Base-by-base conservation (phyloP, 305 asterid species). In the Galium porrigens region DNA sequence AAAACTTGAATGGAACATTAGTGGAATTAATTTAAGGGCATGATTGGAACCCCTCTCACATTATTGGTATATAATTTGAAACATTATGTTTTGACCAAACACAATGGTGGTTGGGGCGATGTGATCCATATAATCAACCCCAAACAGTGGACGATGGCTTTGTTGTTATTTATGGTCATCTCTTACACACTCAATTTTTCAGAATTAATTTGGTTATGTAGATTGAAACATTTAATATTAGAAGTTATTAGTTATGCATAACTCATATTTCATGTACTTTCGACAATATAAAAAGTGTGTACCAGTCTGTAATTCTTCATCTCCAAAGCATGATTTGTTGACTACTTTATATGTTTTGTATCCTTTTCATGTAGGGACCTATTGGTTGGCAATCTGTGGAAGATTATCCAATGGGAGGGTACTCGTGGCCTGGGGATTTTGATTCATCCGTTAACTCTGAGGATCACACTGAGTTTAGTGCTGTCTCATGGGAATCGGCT, bases 401-500 rank as follows among this genome's bases (percentile, higher is more conserved):
- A 63, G 88, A 83, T 65, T 81, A 83, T 20, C 87, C 82, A 63
- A 70, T 79, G 54, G 90, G 81, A 76, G 96, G 83, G 74, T 81
- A 82, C 66, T 83, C 85, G 62, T 77, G 86, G 68, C 72, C 80
- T 58, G 79, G 89, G 73, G 88, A 89, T 78, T 78, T 87, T 77
- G 89, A 84, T 67, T 81, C 83, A 72, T 73, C 79, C 3, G 84
- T 79, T 59, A 80, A 76, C 78, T 82, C 88, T 71, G 80, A 79
- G 74, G 87, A 81, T 66, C 90, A 83, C 79, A 76, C 90, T 68
- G 85, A 82, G 76, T 82, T 87, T 68, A 85, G 87, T 79, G 92
- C 97, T 60, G 66, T 82, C 44, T 84, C 97, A 62, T 94, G 99
- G 99, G 99, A 94, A 84, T 88, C 87, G 74, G 86, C 94, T 61